Base-by-base conservation (phyloP, 2,329 filamentous ascomycete species). In the Massarina eburnea region DNA sequence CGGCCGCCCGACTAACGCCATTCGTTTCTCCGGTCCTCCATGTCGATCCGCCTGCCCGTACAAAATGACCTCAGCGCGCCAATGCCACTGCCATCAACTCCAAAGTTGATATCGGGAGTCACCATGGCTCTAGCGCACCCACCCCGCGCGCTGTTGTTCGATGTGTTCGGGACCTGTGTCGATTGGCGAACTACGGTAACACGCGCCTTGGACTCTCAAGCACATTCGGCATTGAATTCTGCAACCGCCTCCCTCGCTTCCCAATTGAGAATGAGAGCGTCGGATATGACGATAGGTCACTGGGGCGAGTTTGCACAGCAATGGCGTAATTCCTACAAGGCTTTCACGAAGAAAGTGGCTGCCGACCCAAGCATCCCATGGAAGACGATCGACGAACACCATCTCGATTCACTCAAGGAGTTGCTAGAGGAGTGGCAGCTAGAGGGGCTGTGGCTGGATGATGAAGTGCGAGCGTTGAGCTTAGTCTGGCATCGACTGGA, bases 141-240 rank as follows among this genome's bases (percentile, higher is more conserved):
- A 8, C 71, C 71, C 52, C 82, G 82, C 54, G 86, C 80, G 7
- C 73, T 91, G 26, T 77, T 84, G 43, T 90, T 89, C 61, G 87
- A 91, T 71, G 80, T 90, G 58, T 91, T 91, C 67, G 88, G 88
- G 34, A 94, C 89, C 1, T 82, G 85, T 52, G 88, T 94, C 36
- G 80, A 92, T 73, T 92, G 88, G 88, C 84, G 88, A 45, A 75
- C 75, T 30, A 82, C 83, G 2, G 81, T 94, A 17, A 80, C 77
- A 12, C 71, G 76, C 8, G 80, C 81, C 43, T 78, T 94, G 38
- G 65, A 71, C 19, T 62, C 74, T 9, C 75, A 76, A 30, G 78
- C 81, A 12, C 66, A 68, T 48, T 56, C 58, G 2, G 72, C 74
- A 2, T 73, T 84, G 36, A 76, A 76, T 24, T 72, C 76, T 14